phyloP scores from a whole-genome alignment of 129 eudicot genomes.

The Helichrysum umbraculigerum region DNA sequence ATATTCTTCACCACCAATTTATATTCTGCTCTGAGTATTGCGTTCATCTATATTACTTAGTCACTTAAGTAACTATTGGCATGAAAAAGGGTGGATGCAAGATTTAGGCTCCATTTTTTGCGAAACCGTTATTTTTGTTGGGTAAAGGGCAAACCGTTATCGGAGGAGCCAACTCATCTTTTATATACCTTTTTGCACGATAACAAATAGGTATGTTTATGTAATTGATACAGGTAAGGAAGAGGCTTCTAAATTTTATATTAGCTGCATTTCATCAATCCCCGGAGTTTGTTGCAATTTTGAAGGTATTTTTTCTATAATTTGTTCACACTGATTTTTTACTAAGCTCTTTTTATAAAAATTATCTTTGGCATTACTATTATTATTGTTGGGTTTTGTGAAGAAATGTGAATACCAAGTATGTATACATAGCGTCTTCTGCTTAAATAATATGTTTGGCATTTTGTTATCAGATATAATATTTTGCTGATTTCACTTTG shows the following conservation, averaged over 20 bases:
- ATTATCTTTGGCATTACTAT: background rate
- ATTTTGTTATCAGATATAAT: background rate
- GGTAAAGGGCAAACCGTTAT: background rate
- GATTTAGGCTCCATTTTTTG: conserved; percentile 8
- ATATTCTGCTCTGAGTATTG: no score
- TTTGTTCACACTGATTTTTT: background rate
- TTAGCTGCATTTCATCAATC: conserved; percentile 88
- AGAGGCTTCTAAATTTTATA: conserved; percentile 87
- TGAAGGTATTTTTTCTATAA: conserved; percentile 60
- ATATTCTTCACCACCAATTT: no score
- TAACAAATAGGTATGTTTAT: background rate
- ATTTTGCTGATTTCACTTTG: background rate
- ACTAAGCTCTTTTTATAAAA: background rate
- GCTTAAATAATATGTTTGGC: background rate
- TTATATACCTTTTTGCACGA: background rate
- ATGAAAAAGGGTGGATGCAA: background rate
- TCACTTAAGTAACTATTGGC: background rate
- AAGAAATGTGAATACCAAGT: background rate
- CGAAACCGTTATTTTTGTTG: no score
- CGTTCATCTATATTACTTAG: no score
- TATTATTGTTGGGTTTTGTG: background rate
- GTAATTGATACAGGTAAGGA: conserved; percentile 57
- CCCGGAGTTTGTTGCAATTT: conserved; percentile 77
- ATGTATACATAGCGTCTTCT: background rate
- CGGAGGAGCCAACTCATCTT: background rate